phyloP scores from a whole-genome alignment of 1,139 yeast species.

The Yamadazyma trypodendri region DNA sequence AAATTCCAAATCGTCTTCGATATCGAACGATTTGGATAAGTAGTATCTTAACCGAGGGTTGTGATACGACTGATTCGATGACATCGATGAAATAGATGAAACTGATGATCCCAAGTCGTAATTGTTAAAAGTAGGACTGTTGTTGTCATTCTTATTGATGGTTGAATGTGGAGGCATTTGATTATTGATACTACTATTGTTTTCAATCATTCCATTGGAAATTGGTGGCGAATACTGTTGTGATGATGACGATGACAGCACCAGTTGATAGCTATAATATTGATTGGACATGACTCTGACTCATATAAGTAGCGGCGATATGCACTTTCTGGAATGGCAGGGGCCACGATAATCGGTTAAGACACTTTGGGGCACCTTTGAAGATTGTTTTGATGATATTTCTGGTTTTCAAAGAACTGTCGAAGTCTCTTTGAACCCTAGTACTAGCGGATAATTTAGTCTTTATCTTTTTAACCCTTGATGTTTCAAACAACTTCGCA shows the following conservation, averaged over 20 bases:
- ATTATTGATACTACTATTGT: neutral
- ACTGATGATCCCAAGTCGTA: slow-evolving; percentile 22
- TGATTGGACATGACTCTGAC: slow-evolving; percentile 21
- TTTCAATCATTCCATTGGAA: slow-evolving; percentile 14
- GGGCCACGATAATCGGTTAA: too few relatives aligned
- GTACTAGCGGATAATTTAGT: neutral
- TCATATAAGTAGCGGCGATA: neutral
- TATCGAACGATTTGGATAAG: slow-evolving; percentile 58
- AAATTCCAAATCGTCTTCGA: slow-evolving; percentile 65
- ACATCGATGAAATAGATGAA: slow-evolving; percentile 16
- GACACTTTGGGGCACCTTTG: too few relatives aligned
- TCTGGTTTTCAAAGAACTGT: neutral
- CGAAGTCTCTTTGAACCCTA: neutral
- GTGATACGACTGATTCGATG: slow-evolving; percentile 37
- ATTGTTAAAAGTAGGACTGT: slow-evolving; percentile 29
- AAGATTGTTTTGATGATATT: neutral
- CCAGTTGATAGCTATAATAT: slow-evolving; percentile 28
- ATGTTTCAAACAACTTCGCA: neutral
- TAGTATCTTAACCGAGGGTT: slow-evolving; percentile 47
- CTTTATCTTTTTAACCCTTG: too few relatives aligned
- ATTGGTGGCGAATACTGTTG: slow-evolving; percentile 36
- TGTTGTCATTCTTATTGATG: slow-evolving; percentile 8
- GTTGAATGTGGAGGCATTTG: slow-evolving; percentile 14
- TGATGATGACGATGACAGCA: slow-evolving; percentile 19
- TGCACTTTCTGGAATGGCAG: too few relatives aligned